These are phyloP conservation scores for Cicer arietinum DNA, from an alignment of 306 rosid genomes.

Conservation along the genomic window DNA sequence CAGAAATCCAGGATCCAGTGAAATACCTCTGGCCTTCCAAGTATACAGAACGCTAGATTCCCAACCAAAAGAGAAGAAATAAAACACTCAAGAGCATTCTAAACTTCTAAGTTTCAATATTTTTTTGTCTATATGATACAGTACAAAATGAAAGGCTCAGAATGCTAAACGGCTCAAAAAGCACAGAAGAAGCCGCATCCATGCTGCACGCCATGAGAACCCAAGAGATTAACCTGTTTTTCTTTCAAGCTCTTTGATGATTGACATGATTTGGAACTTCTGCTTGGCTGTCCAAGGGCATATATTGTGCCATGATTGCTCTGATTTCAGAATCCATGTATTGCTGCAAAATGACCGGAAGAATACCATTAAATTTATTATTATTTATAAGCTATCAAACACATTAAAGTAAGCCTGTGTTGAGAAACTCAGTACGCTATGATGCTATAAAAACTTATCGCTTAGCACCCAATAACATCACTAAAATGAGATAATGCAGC, in stretches of 20 bases:
- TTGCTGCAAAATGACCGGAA: conserved; percentile 66
- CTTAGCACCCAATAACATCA: conserved; percentile 38
- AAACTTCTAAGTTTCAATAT: conserved; percentile 38
- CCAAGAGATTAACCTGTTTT: conserved; percentile 29
- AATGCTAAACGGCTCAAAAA: conserved; percentile 45
- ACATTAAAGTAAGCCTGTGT: neutral
- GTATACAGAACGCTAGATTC: neutral
- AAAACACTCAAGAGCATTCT: conserved; percentile 22
- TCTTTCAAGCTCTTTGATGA: conserved; percentile 58
- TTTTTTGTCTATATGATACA: conserved; percentile 44
- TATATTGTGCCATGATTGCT: conserved; percentile 96
- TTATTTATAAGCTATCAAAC: conserved; percentile 14
- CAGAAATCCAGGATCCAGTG: conserved; percentile 33
- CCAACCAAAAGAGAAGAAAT: neutral
- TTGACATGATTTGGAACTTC: conserved; percentile 73
- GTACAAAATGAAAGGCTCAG: conserved; percentile 45
- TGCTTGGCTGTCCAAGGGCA: conserved; percentile 94
- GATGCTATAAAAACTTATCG: conserved; percentile 17
- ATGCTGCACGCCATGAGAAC: conserved; percentile 45
- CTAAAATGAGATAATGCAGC: conserved; percentile 34
- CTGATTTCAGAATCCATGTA: conserved; percentile 97
- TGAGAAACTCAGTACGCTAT: neutral
- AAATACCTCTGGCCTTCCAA: conserved; percentile 32
- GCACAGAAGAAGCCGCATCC: conserved; percentile 47
- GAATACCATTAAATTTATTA: conserved; percentile 9